Base-by-base conservation (phyloP, 768 basidiomycete species). In the Ramaria sp. region DNA sequence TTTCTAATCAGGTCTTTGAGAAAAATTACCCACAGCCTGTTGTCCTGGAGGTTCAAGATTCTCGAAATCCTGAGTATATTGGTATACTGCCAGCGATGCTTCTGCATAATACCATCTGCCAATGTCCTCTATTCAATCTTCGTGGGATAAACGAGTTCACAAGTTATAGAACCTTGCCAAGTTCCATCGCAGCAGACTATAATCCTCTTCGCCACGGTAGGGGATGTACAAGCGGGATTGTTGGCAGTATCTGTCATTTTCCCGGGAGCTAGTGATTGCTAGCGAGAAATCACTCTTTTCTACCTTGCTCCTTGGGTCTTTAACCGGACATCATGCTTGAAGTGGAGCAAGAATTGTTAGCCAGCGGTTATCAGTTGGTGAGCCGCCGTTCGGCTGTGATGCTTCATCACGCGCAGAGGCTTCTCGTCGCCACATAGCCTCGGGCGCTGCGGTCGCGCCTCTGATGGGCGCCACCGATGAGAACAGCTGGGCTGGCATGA, bases 131-230 rank as follows among this genome's bases (percentile, higher is more conserved):
- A 42, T 39, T 36, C 28, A 50, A 32, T 38, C 18, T 2, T 55
- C 5, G 8, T 15, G 48, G 9, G 15, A 24, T 48, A 48, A 24
- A 50, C 36, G 13, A 16, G 22, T 15, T 27, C 16, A 47, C n/a
- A 3, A 34, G 32, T 34, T 9, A 13, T 8, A 3, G 3, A 56
- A 82, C 85, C 85, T 47, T 55, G 53, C 53, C 53, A 55, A 10
- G 53, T 55, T n/a, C 53, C 85, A 61, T 88, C 85, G 58, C 85
- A 88, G 60, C 83, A 87, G 36, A 88, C 72, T 27, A 85, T 71
- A 47, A 88, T 77, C 51, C 85, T 72, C 61, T 85, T 85, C 57
- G 69, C 73, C 3, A 67, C 59, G 9, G 22, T 9, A 18, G 30
- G 39, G 32, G 8, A 13, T 1, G 32, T 13, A 3, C 13, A 13